Conservation (phyloP, 805 yeast species). For the Metschnikowia colocasiae region DNA sequence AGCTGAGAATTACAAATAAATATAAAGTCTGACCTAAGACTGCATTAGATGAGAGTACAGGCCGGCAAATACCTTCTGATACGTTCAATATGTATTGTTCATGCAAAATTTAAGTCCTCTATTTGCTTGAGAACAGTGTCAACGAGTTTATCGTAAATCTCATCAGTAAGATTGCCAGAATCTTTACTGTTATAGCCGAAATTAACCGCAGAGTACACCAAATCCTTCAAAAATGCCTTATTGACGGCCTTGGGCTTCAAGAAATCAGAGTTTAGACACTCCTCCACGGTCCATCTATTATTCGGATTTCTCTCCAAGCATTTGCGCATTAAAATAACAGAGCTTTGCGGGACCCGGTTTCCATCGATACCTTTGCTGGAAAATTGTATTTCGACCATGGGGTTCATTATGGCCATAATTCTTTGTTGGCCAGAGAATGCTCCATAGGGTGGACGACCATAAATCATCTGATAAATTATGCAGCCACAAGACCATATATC, state of each 20-base stretch:
- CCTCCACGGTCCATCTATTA: conserved; percentile 59
- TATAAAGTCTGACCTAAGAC: neutral
- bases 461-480: conserved; percentile 90
- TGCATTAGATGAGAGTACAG: neutral
- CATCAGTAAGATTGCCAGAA: conserved; percentile 36
- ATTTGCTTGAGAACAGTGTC: conserved; percentile 56
- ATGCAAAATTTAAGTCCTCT: conserved; percentile 33
- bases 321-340: conserved; percentile 64
- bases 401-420: conserved; percentile 80
- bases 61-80: neutral
- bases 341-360: conserved; percentile 61
- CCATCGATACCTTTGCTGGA: conserved; percentile 62
- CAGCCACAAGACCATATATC: conserved; percentile 99
- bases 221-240: conserved; percentile 59
- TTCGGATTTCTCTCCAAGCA: conserved; percentile 72
- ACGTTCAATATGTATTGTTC: conserved; percentile 9
- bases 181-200: conserved; percentile 54
- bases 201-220: conserved; percentile 72
- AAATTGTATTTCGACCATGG: conserved; percentile 65
- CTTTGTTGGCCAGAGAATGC: conserved; percentile 71
- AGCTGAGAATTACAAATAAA: neutral
- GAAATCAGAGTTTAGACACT: conserved; percentile 61
- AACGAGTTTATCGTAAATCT: conserved; percentile 40
- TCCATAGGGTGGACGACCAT: conserved; percentile 90
- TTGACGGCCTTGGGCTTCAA: conserved; percentile 73